Base-by-base conservation (phyloP, 805 yeast genomes). In the Candida sithepensis region DNA sequence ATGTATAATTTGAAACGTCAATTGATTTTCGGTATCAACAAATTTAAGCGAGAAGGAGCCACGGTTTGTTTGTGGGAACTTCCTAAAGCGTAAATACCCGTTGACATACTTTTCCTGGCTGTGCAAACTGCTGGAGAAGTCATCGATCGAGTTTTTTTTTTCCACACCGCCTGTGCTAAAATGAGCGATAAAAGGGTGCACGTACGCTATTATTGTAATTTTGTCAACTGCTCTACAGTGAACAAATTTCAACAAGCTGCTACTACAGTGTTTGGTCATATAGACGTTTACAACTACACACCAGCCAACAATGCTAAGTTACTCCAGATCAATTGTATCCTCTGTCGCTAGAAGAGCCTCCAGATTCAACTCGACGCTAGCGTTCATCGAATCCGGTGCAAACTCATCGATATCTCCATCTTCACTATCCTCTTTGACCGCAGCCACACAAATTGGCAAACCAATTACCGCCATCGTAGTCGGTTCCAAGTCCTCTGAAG, bases 401-500 rank as follows among this genome's bases (percentile, higher is more conserved):
- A 79, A 78, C 18, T 73, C 79, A 14, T 65, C 71, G 26, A 67
- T 88, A 44, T 68, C 85, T 2, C 79, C 94, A 12, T 79, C 87
- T 4, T 79, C 96, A 5, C 73, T 88, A 50, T 80, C 88, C 19
- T 75, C 91, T 1, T 63, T 91, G 32, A 71, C 80, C 12, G 98
- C 98, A 12, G 97, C 98, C 18, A 67, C 69, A 44, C 75, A 82
- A 57, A 68, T 91, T 40, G 88, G 89, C 7, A 78, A 83, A 59
- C 92, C 96, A 39, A 74, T 92, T 42, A 82, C 86, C n/a, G 96
- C 91, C 1, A 64, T 91, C 2, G 61, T 89, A 12, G 73, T 86
- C 8, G 97, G 97, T 4, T 65, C 84, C 2, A 66, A 77, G 2
- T 80, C 88, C 2, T 45, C 57, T n/a, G 60, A 67, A 10, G 85